A percentile compares a stretch with the other conserved stretches of the same genome.
phyloP scores from a whole-genome alignment of 192 early-diverging fungal genomes.

The Coemansia sp. region DNA sequence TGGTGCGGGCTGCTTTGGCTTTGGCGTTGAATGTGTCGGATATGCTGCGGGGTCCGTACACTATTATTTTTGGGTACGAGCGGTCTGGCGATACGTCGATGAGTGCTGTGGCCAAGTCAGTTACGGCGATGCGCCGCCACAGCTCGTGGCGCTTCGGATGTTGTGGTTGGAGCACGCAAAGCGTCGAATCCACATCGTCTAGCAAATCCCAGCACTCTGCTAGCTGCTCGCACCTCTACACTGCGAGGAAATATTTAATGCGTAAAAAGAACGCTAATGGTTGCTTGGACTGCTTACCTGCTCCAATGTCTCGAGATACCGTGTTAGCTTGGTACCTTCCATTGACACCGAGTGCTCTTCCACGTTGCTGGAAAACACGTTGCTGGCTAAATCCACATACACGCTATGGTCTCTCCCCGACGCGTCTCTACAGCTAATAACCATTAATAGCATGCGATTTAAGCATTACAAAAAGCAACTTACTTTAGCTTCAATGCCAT shows the following conservation, averaged over 20 bases:
- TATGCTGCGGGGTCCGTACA: slow-evolving; percentile 40
- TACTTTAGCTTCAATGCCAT: slow-evolving; percentile 23
- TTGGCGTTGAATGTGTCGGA: slow-evolving; percentile 21
- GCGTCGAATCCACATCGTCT: slow-evolving; percentile 31
- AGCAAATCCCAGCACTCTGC: slow-evolving; percentile 26
- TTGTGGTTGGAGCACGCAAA: slow-evolving; percentile 41
- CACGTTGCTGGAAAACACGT: slow-evolving; percentile 27
- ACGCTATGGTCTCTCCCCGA: slow-evolving; percentile 24
- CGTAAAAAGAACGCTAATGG: background rate
- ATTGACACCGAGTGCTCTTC: slow-evolving; percentile 24
- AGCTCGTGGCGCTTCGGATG: slow-evolving; percentile 34
- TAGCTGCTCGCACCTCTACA: slow-evolving; percentile 30
- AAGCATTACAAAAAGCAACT: background rate
- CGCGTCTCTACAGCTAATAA: slow-evolving; percentile 19
- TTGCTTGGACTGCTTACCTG: slow-evolving; percentile 12
- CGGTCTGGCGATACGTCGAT: slow-evolving; percentile 29
- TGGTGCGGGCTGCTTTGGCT: slow-evolving; percentile 5
- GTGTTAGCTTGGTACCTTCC: slow-evolving; percentile 3
- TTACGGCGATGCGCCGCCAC: slow-evolving; percentile 36
- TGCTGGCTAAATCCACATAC: slow-evolving; percentile 27
- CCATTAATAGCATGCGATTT: background rate
- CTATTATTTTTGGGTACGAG: slow-evolving; percentile 16
- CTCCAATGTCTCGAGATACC: slow-evolving; percentile 25
- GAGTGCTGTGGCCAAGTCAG: slow-evolving; percentile 22
- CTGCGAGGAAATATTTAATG: background rate